Conservation (phyloP, 2,329 filamentous ascomycete genomes). For the Trichoderma sp. region DNA sequence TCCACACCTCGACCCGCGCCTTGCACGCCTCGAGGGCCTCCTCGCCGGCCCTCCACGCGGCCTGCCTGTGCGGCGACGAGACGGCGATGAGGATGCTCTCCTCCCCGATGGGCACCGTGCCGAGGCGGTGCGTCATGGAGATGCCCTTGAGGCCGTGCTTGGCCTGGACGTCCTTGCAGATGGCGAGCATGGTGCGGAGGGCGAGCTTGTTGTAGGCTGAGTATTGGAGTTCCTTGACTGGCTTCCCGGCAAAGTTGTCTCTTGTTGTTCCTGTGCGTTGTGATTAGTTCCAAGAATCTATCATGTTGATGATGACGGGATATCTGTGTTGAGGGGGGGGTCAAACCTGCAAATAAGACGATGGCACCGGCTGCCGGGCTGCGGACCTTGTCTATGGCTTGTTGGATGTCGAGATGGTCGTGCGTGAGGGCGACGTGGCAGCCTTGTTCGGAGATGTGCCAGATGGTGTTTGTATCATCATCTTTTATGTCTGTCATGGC, state of each 20-base stretch:
- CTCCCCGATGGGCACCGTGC: slow-evolving; percentile 83
- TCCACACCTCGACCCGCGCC: slow-evolving; percentile 90
- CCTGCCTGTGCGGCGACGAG: slow-evolving; percentile 77
- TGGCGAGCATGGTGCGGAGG: slow-evolving; percentile 66
- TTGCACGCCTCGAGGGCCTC: slow-evolving; percentile 88
- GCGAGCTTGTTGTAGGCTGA: slow-evolving; percentile 72
- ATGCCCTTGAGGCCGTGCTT: slow-evolving; percentile 72
- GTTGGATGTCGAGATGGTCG: slow-evolving; percentile 57
- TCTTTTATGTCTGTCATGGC: slow-evolving; percentile 28
- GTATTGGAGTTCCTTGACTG: slow-evolving; percentile 76
- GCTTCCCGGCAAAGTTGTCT: slow-evolving; percentile 69
- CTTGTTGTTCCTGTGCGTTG: slow-evolving; percentile 67
- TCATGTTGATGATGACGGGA: not conserved
- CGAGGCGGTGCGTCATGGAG: slow-evolving; percentile 81
- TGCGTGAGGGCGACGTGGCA: slow-evolving; percentile 72
- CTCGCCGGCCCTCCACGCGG: slow-evolving; percentile 86
- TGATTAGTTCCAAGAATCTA: not conserved
- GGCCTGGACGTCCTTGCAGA: slow-evolving; percentile 58
- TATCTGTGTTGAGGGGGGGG: not conserved
- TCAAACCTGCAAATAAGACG: slow-evolving; percentile 70
- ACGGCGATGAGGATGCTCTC: slow-evolving; percentile 92
- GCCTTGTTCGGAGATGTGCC: slow-evolving; percentile 50
- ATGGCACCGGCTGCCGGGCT: slow-evolving; percentile 75
- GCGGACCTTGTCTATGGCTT: slow-evolving; percentile 67
- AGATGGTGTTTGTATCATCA: slow-evolving; percentile 33